Evolutionary conservation across 108 stramenopile genomes (phyloP), one percentile per base, ranked within the genome.

Genomic region (Fragilaria crotonensis): DNA sequence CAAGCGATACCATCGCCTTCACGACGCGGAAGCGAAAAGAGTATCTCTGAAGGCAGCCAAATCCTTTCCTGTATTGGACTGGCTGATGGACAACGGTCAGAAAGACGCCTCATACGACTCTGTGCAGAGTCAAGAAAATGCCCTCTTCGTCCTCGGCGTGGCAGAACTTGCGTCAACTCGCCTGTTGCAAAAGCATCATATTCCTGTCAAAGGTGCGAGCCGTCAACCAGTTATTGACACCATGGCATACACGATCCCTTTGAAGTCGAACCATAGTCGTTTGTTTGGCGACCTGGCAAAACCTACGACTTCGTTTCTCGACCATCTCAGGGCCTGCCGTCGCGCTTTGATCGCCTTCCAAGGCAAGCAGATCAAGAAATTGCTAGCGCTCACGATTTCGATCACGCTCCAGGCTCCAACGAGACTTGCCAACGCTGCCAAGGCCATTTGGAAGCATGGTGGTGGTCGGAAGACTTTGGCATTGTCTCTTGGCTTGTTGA

Each of bases 71-170:
- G 70, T 59, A 19, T 33, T 71, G 20, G 47, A 54, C 32, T 73
- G 72, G 72, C 52, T 73, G 2, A 57, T 52, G 31, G 41, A 71
- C 2, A 62, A 61, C 23, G 26, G 18, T 21, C 44, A 30, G 11
- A 55, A 25, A 22, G 57, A 59, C 30, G 33, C 41, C 0, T 9
- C 30, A 17, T 23, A 30, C 5, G 47, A 45, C 5, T 52, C 57
- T 17, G 17, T 50, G 52, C 56, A 57, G 48, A 64, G 55, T 41
- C 52, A 76, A 48, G 63, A 68, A 27, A 64, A 77, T 62, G 71
- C 76, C 23, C 48, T 77, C 18, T 72, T 67, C 48, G 71, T 77
- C 2, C 51, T 77, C 3, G 76, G 76, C 57, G 66, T 77, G 21
- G 71, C 76, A 14, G 63, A 67, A 3, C 36, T 77, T 18, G 76